A percentile compares a stretch with the other conserved stretches of the same genome.
Evolutionary conservation across 768 basidiomycete species (phyloP).

Genomic region (Boletus patriciae): DNA sequence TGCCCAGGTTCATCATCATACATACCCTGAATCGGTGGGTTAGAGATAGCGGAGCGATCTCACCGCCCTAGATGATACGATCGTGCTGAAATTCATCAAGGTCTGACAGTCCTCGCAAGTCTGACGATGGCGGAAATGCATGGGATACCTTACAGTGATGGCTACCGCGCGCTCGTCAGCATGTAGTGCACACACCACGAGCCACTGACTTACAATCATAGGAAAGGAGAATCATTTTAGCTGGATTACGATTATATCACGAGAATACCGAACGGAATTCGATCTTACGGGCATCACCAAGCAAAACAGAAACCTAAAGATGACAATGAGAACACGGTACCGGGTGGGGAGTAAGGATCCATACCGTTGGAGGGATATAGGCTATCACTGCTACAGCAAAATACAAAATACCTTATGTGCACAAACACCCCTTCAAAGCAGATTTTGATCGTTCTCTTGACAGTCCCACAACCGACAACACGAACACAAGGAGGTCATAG

Average conservation of each 20-base stretch:
- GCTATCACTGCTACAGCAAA: conserved; percentile 10
- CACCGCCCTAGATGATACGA: conserved; percentile 12
- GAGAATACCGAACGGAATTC: not conserved
- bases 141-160: conserved; percentile 6
- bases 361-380: conserved; percentile 15
- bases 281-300: conserved; percentile 4
- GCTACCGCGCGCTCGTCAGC: conserved; percentile 9
- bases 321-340: not conserved
- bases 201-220: conserved; percentile 1
- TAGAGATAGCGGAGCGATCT: conserved; percentile 7
- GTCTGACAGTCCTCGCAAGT: not conserved
- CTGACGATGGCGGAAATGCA: not conserved
- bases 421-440: conserved; percentile 16
- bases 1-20: not conserved
- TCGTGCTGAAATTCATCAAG: not conserved
- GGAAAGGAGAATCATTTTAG: not conserved
- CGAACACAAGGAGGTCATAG: conserved; percentile 21
- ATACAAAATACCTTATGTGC: conserved; percentile 19
- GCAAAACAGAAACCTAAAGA: conserved; percentile 7
- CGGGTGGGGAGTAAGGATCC: not conserved
- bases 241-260: not conserved
- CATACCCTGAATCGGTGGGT: not conserved
- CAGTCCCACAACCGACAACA: conserved; percentile 18
- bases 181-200: not conserved
- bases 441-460: conserved; percentile 7